These are phyloP conservation scores for Blastomyces emzantsi DNA, from an alignment of 2,329 filamentous ascomycete genomes.

Conservation along the genomic window DNA sequence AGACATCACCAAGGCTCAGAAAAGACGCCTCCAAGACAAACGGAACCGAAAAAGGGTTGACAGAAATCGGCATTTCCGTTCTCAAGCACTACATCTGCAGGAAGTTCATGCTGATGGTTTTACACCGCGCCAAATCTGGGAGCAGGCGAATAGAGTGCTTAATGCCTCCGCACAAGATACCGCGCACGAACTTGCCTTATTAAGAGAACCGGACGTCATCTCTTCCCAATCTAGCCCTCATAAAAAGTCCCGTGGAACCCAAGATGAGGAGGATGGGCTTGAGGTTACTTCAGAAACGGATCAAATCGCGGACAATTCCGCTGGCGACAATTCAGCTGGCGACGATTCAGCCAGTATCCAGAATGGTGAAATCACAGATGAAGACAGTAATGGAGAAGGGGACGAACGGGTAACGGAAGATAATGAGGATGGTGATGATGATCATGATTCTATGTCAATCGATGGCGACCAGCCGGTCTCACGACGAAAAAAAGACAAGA, in stretches of 20 bases:
- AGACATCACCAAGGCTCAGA: slow-evolving; percentile 64
- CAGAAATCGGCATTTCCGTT: slow-evolving; percentile 28
- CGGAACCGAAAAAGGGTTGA: slow-evolving; percentile 67
- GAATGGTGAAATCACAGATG: neutral
- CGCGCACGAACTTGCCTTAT: slow-evolving; percentile 38
- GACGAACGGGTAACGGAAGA: neutral
- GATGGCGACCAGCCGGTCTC: slow-evolving; percentile 11
- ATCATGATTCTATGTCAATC: slow-evolving; percentile 9
- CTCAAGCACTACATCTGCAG: slow-evolving; percentile 55
- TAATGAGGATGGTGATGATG: slow-evolving; percentile 6
- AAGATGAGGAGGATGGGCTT: neutral
- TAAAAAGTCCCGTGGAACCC: neutral
- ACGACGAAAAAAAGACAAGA: slow-evolving; percentile 22
- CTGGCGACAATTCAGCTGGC: neutral
- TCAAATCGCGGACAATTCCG: neutral
- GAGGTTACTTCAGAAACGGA: neutral
- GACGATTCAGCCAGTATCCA: neutral
- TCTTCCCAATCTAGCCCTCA: neutral
- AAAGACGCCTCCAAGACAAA: slow-evolving; percentile 56
- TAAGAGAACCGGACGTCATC: slow-evolving; percentile 19
- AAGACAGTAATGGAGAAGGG: neutral
- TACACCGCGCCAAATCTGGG: slow-evolving; percentile 82
- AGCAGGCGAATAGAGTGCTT: slow-evolving; percentile 80
- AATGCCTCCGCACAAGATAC: slow-evolving; percentile 51
- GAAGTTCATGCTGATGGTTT: slow-evolving; percentile 84